These are phyloP conservation scores for Rhizopogon vulgaris DNA, from an alignment of 768 basidiomycete species.

Conservation along the genomic window DNA sequence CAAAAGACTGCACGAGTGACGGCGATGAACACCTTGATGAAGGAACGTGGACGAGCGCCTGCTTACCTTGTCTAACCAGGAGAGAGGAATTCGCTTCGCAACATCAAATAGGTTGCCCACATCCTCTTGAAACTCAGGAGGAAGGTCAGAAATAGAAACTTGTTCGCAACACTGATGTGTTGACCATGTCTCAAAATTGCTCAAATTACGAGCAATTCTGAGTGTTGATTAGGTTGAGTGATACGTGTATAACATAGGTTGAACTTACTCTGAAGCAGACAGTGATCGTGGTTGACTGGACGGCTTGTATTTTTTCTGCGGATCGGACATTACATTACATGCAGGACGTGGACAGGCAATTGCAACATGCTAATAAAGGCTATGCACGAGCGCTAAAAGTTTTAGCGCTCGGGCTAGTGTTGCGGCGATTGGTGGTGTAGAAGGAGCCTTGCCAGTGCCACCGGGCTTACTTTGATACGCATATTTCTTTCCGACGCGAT, in stretches of 20 bases:
- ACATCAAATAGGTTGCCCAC: conserved; percentile 35
- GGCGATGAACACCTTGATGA: not conserved
- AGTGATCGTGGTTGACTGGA: conserved; percentile 26
- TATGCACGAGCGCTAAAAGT: no score
- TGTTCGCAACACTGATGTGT: conserved; percentile 44
- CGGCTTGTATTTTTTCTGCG: conserved; percentile 10
- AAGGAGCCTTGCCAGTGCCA: no score
- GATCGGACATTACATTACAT: not conserved
- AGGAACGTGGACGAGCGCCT: not conserved
- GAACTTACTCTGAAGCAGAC: conserved; percentile 43
- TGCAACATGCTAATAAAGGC: no score
- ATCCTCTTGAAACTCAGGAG: conserved; percentile 30
- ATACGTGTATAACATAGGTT: not conserved
- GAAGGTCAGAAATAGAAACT: conserved; percentile 40
- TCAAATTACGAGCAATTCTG: conserved; percentile 45
- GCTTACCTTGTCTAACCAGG: conserved; percentile 38
- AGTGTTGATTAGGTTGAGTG: conserved; percentile 1
- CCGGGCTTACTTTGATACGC: no score
- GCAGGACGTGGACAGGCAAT: no score
- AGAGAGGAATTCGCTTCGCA: conserved; percentile 28
- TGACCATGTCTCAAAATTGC: conserved; percentile 47
- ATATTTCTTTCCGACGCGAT: no score
- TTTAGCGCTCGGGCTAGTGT: no score
- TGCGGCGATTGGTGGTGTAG: no score
- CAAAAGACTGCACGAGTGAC: not conserved